phyloP scores from a whole-genome alignment of 2,329 filamentous ascomycete species.

The Teratosphaeria zuluensis region DNA sequence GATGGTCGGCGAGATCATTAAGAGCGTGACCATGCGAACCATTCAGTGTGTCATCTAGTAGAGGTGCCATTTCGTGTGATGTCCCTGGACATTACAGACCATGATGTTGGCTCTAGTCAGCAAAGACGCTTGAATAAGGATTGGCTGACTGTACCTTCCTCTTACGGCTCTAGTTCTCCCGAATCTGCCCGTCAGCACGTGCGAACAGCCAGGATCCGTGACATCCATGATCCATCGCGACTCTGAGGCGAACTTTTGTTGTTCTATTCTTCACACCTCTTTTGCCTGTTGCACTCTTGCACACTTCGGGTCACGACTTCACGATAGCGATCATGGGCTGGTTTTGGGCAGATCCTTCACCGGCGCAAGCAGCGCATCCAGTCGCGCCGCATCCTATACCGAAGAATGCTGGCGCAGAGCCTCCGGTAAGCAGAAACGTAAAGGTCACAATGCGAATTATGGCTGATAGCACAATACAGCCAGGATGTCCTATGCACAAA shows the following conservation, averaged over 20 bases:
- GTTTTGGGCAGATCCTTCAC: constrained; percentile 55
- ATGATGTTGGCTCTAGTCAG: background rate
- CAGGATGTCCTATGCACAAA: constrained; percentile 62
- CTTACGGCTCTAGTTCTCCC: background rate
- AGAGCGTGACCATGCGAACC: background rate
- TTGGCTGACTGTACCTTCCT: background rate
- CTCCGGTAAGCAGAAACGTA: constrained; percentile 41
- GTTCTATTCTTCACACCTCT: background rate
- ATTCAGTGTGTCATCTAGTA: background rate
- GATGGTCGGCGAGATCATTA: background rate
- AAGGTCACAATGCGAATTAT: background rate
- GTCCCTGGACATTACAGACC: background rate
- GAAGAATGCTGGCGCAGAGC: constrained; percentile 35
- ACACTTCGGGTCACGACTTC: background rate
- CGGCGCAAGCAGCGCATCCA: constrained; percentile 28
- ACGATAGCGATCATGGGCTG: constrained; percentile 47
- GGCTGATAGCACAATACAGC: constrained; percentile 32
- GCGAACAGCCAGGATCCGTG: background rate
- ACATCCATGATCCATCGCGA: background rate
- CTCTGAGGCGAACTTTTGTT: background rate
- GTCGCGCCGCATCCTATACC: constrained; percentile 41
- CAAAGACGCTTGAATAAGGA: background rate
- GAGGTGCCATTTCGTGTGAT: background rate
- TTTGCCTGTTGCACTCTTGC: background rate
- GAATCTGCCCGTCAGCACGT: background rate